These are phyloP conservation scores for Cercospora berteroae DNA, from an alignment of 2,329 filamentous ascomycete genomes.

Conservation along the genomic window DNA sequence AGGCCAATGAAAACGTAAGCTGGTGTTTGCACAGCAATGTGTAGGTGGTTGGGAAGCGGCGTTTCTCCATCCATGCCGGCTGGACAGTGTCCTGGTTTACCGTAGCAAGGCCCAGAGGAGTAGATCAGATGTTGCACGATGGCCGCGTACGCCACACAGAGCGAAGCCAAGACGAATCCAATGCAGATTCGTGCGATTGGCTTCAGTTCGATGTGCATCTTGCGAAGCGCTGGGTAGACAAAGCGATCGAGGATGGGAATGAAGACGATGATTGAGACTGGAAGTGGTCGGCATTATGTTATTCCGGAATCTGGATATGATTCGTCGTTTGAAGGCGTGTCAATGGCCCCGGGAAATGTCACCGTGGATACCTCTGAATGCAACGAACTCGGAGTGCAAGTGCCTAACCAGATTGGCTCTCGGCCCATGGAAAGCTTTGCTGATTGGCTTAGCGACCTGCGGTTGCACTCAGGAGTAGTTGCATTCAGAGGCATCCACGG, in stretches of 20 bases:
- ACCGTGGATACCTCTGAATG: no score
- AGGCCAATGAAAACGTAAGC: constrained; percentile 49
- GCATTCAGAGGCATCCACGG: no score
- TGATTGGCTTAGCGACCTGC: no score
- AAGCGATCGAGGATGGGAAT: constrained; percentile 48
- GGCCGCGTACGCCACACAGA: constrained; percentile 56
- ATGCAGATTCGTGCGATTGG: constrained; percentile 56
- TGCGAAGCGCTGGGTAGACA: constrained; percentile 48
- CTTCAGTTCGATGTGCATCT: constrained; percentile 41
- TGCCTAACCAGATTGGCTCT: no score
- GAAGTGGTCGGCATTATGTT: neutral
- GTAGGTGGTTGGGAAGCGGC: constrained; percentile 42
- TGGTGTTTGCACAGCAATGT: constrained; percentile 47
- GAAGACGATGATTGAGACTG: constrained; percentile 46
- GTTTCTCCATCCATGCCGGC: constrained; percentile 37
- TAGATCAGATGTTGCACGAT: constrained; percentile 59
- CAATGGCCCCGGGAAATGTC: no score
- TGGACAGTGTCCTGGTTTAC: constrained; percentile 41
- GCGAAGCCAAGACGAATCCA: constrained; percentile 53
- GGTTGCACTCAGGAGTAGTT: no score
- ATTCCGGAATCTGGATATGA: no score
- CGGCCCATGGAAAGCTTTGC: no score
- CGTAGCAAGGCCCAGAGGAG: constrained; percentile 53
- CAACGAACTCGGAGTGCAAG: no score
- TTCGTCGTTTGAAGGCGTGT: no score